These are phyloP conservation scores for Podospora anserina DNA, from an alignment of 495 filamentous ascomycete genomes.

Conservation along the genomic window DNA sequence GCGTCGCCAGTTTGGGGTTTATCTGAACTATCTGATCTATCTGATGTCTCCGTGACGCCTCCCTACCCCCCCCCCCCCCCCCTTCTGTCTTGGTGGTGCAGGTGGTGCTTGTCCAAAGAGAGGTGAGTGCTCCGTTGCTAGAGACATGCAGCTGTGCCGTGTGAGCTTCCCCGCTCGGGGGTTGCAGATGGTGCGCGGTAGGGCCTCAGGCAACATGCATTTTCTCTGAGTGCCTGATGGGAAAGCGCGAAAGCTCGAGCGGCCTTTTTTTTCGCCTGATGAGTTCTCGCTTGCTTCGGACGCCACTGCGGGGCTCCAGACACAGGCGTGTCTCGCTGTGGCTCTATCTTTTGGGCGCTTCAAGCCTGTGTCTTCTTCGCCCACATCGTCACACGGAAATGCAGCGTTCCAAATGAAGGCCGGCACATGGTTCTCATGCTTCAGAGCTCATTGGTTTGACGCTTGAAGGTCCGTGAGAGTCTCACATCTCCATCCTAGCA, in stretches of 20 bases:
- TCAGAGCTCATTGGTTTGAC: neutral
- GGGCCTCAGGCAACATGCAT: slow-evolving; percentile 1
- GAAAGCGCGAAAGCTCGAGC: slow-evolving; percentile 3
- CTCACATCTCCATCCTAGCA: neutral
- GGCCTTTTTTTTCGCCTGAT: slow-evolving; percentile 1
- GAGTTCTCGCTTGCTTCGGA: slow-evolving; percentile 1
- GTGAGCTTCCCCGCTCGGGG: neutral
- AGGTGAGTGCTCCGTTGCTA: neutral
- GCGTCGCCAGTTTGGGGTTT: neutral
- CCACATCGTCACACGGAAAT: neutral
- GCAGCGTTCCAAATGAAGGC: slow-evolving; percentile 8
- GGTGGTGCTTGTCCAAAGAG: neutral
- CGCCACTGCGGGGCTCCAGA: slow-evolving; percentile 2
- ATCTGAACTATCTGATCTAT: neutral
- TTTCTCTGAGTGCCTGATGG: neutral
- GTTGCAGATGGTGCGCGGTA: neutral
- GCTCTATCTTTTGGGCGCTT: neutral
- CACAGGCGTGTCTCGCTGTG: neutral
- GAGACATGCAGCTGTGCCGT: neutral
- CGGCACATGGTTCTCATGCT: neutral
- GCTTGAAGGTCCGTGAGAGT: neutral
- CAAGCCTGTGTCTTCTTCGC: neutral
- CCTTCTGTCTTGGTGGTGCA: too few relatives aligned
- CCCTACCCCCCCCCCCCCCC: too few relatives aligned
- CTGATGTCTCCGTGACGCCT: too few relatives aligned